Evolutionary conservation across 257 asterid species (phyloP).

Genomic region (Handroanthus guayacan): DNA sequence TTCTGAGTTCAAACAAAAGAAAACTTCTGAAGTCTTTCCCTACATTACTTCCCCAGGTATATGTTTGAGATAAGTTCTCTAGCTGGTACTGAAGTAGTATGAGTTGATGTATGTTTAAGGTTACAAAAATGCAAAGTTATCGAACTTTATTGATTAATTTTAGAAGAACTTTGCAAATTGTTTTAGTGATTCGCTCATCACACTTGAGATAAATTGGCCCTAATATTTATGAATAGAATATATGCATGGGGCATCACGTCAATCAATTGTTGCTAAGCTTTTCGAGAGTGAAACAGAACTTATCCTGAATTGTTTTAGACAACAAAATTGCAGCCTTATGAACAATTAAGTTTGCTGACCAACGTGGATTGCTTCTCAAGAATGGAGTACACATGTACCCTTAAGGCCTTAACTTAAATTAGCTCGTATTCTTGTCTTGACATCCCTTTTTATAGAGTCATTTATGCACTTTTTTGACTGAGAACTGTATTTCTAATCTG

Average conservation of each 20-base stretch:
- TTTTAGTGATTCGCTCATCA: not conserved
- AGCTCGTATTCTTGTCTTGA: slow-evolving; percentile 1
- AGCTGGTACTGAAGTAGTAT: slow-evolving; percentile 20
- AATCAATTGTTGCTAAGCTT: not conserved
- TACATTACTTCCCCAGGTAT: slow-evolving; percentile 87
- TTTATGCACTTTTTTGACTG: not conserved
- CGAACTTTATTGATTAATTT: slow-evolving; percentile 1
- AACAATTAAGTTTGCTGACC: slow-evolving; percentile 2
- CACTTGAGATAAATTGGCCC: not conserved
- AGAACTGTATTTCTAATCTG: slow-evolving; percentile 4
- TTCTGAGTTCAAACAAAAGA: slow-evolving; percentile 71
- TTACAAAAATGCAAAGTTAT: not conserved
- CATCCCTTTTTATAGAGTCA: not conserved
- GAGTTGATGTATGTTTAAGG: not conserved
- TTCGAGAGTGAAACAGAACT: not conserved
- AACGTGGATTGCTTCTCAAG: not conserved
- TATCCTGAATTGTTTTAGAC: slow-evolving; percentile 7
- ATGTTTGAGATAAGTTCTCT: slow-evolving; percentile 31
- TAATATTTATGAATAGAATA: slow-evolving; percentile 6
- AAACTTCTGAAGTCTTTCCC: slow-evolving; percentile 75
- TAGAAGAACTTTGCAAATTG: slow-evolving; percentile 2
- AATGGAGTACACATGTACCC: not conserved
- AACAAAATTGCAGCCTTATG: not conserved
- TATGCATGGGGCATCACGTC: slow-evolving; percentile 7
- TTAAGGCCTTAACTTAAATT: not conserved